These are phyloP conservation scores for Pleurotus ostreatus DNA, from an alignment of 768 basidiomycete genomes.

Conservation along the genomic window DNA sequence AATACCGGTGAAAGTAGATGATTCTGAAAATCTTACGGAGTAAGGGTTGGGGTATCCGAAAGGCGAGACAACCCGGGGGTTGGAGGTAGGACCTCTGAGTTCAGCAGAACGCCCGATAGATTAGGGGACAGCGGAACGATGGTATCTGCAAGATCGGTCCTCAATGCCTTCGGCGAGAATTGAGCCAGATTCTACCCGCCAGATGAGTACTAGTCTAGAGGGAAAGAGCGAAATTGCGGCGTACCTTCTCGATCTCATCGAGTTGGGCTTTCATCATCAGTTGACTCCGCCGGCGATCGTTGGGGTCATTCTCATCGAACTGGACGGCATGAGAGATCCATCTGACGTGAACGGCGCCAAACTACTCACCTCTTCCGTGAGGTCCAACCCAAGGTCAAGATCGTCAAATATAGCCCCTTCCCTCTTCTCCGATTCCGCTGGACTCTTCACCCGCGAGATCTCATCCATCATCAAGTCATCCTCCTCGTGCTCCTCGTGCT, in stretches of 20 bases:
- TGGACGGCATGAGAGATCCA: constrained; percentile 22
- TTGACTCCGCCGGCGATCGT: constrained; percentile 74
- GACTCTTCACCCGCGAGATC: constrained; percentile 27
- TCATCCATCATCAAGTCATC: constrained; percentile 41
- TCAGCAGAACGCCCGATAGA: constrained; percentile 12
- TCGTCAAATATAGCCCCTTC: constrained; percentile 49
- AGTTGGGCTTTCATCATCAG: constrained; percentile 69
- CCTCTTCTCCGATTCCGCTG: constrained; percentile 40
- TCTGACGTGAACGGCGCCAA: constrained; percentile 11
- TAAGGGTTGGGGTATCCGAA: constrained; percentile 13
- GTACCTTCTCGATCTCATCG: constrained; percentile 74
- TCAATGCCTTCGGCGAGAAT: constrained; percentile 55
- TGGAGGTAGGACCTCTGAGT: constrained; percentile 30
- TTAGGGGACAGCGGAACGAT: neutral
- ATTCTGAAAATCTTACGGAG: neutral
- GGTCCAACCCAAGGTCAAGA: constrained; percentile 46
- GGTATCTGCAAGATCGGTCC: constrained; percentile 36
- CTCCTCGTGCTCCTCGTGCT: constrained; percentile 24
- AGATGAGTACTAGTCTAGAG: neutral
- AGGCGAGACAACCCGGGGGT: constrained; percentile 33
- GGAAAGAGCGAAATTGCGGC: neutral
- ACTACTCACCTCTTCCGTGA: constrained; percentile 36
- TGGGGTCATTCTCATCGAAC: constrained; percentile 69
- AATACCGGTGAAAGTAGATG: neutral
- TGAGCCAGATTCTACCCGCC: constrained; percentile 53